phyloP scores from a whole-genome alignment of 2,329 filamentous ascomycete species.

The Venturia pyrina region DNA sequence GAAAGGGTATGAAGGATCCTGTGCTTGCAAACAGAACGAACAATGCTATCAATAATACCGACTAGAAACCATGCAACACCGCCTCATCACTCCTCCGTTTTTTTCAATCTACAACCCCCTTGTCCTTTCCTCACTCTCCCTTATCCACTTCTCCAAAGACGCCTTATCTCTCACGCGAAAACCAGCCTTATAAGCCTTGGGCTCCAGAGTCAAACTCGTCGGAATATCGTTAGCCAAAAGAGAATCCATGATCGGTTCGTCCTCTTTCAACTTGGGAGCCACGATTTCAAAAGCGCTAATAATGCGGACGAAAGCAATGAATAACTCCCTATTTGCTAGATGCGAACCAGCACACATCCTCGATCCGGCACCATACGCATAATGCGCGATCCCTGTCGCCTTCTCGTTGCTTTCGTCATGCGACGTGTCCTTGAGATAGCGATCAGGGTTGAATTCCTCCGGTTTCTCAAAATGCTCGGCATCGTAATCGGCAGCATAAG shows the following conservation, averaged over 20 bases:
- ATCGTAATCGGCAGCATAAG: constrained; percentile 67
- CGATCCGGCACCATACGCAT: constrained; percentile 36
- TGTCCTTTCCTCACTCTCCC: constrained; percentile 37
- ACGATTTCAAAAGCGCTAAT: constrained; percentile 38
- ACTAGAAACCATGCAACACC: no score
- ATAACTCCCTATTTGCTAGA: constrained; percentile 30
- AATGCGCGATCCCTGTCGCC: constrained; percentile 34
- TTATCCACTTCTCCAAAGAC: constrained; percentile 36
- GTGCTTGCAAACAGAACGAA: no score
- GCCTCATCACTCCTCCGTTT: no score
- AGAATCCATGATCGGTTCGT: constrained; percentile 34
- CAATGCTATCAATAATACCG: no score
- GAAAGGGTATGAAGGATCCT: no score
- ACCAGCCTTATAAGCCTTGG: constrained; percentile 41
- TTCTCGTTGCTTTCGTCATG: constrained; percentile 17
- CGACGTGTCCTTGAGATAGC: constrained; percentile 47
- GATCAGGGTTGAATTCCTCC: constrained; percentile 55
- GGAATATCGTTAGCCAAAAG: constrained; percentile 37
- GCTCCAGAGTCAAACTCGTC: constrained; percentile 39
- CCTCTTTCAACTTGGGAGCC: constrained; percentile 28
- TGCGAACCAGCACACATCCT: constrained; percentile 32
- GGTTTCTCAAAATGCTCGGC: constrained; percentile 56
- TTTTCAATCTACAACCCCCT: constrained; percentile 24
- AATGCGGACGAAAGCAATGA: constrained; percentile 38
- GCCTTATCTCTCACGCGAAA: constrained; percentile 33